These are phyloP conservation scores for Penicillium hordei DNA, from an alignment of 2,329 filamentous ascomycete genomes.

Conservation along the genomic window DNA sequence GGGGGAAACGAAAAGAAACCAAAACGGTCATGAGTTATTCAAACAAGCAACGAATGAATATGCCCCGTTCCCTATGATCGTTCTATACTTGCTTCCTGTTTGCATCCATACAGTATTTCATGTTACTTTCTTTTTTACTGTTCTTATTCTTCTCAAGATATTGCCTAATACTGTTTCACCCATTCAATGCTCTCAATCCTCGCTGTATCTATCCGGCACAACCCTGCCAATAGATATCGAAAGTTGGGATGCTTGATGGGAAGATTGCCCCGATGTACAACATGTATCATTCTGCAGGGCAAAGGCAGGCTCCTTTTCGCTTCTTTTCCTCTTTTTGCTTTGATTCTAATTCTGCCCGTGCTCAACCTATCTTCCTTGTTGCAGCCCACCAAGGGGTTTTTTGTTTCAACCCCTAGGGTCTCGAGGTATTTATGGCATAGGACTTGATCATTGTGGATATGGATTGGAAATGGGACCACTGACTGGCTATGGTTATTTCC, in stretches of 20 bases:
- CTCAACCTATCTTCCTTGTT: background rate
- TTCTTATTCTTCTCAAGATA: constrained; percentile 17
- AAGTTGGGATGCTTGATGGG: background rate
- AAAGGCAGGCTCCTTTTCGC: constrained; percentile 12
- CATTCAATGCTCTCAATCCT: background rate
- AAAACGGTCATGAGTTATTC: constrained; percentile 26
- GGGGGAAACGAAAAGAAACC: constrained; percentile 16
- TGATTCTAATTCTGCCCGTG: background rate
- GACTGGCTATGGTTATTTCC: too few relatives aligned
- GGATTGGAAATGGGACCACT: too few relatives aligned
- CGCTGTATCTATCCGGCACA: background rate
- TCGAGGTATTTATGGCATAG: background rate
- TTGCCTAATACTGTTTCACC: constrained; percentile 22
- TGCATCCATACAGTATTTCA: constrained; percentile 17
- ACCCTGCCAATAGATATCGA: background rate
- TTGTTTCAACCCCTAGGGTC: background rate
- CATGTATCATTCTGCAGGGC: constrained; percentile 6
- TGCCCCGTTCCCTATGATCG: constrained; percentile 22
- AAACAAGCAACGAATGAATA: constrained; percentile 31
- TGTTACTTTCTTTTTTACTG: constrained; percentile 20
- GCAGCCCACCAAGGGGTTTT: background rate
- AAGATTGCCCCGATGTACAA: constrained; percentile 5
- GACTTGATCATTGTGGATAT: too few relatives aligned
- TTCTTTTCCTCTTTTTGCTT: background rate
- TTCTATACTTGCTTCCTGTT: constrained; percentile 10